phyloP scores from a whole-genome alignment of 495 filamentous ascomycete species.

The Neurospora sp. region DNA sequence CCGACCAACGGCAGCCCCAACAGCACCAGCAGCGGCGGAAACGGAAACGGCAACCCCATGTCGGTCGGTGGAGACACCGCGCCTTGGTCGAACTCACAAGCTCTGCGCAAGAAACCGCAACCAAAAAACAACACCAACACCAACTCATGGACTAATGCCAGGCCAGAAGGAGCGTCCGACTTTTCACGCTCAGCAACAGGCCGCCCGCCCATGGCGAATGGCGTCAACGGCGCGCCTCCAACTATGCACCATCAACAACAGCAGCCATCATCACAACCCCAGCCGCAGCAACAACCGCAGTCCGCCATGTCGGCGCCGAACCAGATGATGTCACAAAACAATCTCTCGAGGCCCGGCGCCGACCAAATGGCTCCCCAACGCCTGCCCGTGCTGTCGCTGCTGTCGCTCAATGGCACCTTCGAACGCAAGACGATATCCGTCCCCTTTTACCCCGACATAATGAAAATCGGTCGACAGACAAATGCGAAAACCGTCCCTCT shows the following conservation, averaged over 20 bases:
- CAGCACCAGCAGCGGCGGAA: slow-evolving; percentile 17
- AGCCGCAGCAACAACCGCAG: slow-evolving; percentile 55
- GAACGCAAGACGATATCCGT: slow-evolving; percentile 92
- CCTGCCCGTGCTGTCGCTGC: slow-evolving; percentile 66
- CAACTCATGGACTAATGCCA: slow-evolving; percentile 53
- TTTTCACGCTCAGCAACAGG: slow-evolving; percentile 31
- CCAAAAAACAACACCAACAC: slow-evolving; percentile 32
- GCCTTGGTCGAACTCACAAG: slow-evolving; percentile 36
- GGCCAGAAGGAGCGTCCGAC: slow-evolving; percentile 32
- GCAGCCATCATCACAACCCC: not conserved
- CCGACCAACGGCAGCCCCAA: slow-evolving; percentile 20
- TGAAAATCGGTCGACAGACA: slow-evolving; percentile 91
- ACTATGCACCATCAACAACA: slow-evolving; percentile 7
- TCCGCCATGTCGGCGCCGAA: slow-evolving; percentile 50
- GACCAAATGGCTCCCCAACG: slow-evolving; percentile 46
- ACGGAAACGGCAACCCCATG: slow-evolving; percentile 22
- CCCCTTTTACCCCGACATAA: slow-evolving; percentile 75
- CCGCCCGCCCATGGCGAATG: slow-evolving; percentile 40
- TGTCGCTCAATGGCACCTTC: slow-evolving; percentile 88
- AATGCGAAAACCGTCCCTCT: slow-evolving; percentile 92
- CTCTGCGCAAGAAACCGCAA: slow-evolving; percentile 55
- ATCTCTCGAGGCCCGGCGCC: slow-evolving; percentile 38
- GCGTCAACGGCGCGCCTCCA: slow-evolving; percentile 51
- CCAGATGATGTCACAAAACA: slow-evolving; percentile 27
- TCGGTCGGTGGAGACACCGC: slow-evolving; percentile 29